Evolutionary conservation across 345 rosid species (phyloP).

Genomic region (Aethionema arabicum): DNA sequence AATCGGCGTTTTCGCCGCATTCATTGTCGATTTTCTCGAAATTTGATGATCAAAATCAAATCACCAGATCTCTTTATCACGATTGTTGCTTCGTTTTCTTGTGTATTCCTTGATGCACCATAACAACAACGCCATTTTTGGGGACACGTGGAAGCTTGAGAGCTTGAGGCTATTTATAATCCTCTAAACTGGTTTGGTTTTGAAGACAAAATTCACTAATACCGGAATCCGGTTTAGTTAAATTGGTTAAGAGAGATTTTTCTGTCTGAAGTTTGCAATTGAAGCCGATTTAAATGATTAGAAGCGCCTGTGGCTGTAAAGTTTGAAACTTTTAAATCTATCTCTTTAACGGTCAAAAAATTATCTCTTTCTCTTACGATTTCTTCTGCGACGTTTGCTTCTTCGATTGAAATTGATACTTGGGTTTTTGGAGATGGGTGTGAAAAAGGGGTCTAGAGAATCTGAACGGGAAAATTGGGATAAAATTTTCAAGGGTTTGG

Average conservation of each 20-base stretch:
- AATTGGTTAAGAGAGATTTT: not conserved
- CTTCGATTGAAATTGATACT: constrained; percentile 14
- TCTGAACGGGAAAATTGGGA: constrained; percentile 61
- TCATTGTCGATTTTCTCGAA: constrained; percentile 37
- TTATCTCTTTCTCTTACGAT: not conserved
- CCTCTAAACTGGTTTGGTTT: constrained; percentile 23
- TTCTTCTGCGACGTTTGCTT: constrained; percentile 12
- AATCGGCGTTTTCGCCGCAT: constrained; percentile 58
- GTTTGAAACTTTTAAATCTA: not conserved
- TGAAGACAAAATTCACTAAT: not conserved
- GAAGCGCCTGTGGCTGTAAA: constrained; percentile 1
- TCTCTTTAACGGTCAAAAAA: not conserved
- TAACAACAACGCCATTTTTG: constrained; percentile 27
- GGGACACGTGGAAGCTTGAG: constrained; percentile 36
- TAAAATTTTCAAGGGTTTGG: constrained; percentile 47
- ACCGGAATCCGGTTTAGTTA: constrained; percentile 2
- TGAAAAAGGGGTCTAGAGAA: constrained; percentile 24
- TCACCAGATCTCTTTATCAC: constrained; percentile 20
- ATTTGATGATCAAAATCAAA: not conserved
- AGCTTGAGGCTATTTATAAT: constrained; percentile 19
- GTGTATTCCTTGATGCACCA: constrained; percentile 22
- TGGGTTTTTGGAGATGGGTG: constrained; percentile 31
- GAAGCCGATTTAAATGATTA: constrained; percentile 16
- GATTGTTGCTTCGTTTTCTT: constrained; percentile 33
- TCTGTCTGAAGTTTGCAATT: not conserved